phyloP scores from a whole-genome alignment of 2,329 filamentous ascomycete genomes.

The Elsinoe perseae region DNA sequence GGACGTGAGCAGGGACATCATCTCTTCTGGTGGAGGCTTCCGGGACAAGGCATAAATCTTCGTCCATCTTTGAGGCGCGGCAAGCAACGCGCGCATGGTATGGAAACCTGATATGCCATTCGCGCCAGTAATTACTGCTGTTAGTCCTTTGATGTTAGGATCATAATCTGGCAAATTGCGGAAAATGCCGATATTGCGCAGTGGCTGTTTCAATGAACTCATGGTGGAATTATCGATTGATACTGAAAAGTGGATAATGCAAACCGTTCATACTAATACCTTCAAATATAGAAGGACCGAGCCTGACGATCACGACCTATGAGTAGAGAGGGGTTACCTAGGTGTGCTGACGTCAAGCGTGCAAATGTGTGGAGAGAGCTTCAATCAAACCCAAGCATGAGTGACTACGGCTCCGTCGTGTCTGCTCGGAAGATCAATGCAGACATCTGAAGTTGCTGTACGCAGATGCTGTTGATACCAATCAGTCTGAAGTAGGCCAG shows the following conservation, averaged over 20 bases:
- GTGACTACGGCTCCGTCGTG: too few species aligned
- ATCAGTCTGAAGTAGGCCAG: too few species aligned
- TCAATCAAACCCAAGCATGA: background rate
- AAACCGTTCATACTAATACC: background rate
- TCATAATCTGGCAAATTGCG: conserved; percentile 43
- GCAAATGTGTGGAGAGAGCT: background rate
- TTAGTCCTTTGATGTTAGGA: conserved; percentile 37
- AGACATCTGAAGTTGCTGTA: too few species aligned
- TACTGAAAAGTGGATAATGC: background rate
- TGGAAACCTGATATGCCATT: conserved; percentile 49
- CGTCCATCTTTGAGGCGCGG: conserved; percentile 42
- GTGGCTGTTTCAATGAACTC: conserved; percentile 23
- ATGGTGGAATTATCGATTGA: conserved; percentile 17
- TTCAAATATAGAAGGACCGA: too few species aligned
- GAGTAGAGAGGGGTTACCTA: background rate
- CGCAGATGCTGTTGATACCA: too few species aligned
- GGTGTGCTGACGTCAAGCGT: conserved; percentile 8
- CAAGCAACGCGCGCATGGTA: conserved; percentile 43
- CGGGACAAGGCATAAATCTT: conserved; percentile 46
- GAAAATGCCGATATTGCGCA: conserved; percentile 38
- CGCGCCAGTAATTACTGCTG: conserved; percentile 47
- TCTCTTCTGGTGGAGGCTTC: conserved; percentile 37
- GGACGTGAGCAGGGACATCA: conserved; percentile 32
- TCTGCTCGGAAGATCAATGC: too few species aligned
- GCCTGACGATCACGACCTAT: background rate